Base-by-base conservation (phyloP, 352 stramenopile genomes). In the Phytophthora meadii region DNA sequence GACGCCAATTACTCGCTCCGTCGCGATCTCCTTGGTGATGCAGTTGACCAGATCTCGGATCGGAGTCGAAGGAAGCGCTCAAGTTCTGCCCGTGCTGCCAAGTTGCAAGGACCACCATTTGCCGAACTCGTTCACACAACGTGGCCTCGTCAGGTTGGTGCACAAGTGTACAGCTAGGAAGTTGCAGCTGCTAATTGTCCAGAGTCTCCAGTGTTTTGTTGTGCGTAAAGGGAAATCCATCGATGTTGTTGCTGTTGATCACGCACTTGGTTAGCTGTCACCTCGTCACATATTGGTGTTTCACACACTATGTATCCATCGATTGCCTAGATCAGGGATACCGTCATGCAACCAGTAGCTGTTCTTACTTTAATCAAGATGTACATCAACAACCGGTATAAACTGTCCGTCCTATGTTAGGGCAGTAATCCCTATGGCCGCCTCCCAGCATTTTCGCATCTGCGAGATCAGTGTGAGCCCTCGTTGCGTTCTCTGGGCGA, bases 121-220 rank as follows among this genome's bases (percentile, higher is more conserved):
- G 76, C 79, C 8, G 70, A 88, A 11, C 68, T 77, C 8, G 81
- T 92, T 12, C 64, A 64, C 11, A 73, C 84, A 0, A 81, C 82
- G 32, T 74, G 79, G 32, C 84, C 84, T 22, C 74, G 73, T 15
- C 84, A 92, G 54, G 84, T 92, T 12, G 72, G 84, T 4, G 82
- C 84, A 1, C 84, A 90, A 36, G 74, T 84, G 6, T 92, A 90
- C 59, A 77, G 65, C 57, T 83, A 62, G 60, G 39, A 30, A 37
- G 5, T 19, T 14, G 19, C 24, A 56, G 27, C 11, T 53, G n/a
- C 28, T 34, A 36, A 36, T 36, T 36, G 30, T 36, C 30, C 8
- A 22, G 28, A 39, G 30, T 61, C 40, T 28, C 36, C n/a, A 62
- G 32, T 46, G 24, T 36, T 62, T 22, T 54, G 32, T 62, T 41